phyloP scores from a whole-genome alignment of 345 rosid genomes.

The Camelina sativa region DNA sequence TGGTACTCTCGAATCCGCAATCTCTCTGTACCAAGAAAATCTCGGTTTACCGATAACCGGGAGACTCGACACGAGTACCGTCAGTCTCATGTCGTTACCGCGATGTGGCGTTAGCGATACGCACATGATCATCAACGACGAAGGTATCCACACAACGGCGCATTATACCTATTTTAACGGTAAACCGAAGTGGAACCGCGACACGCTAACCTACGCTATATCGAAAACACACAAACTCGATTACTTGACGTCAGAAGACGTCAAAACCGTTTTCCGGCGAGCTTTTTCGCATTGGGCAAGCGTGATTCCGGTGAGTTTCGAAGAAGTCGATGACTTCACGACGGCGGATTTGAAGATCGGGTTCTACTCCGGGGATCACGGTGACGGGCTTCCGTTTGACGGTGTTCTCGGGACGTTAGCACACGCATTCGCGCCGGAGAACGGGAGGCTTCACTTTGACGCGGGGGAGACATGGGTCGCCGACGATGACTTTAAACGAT shows the following conservation, averaged over 20 bases:
- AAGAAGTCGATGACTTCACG: conserved; percentile 50
- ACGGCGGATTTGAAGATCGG: conserved; percentile 72
- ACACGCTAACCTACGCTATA: conserved; percentile 67
- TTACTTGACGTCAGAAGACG: conserved; percentile 55
- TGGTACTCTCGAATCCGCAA: conserved; percentile 54
- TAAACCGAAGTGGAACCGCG: conserved; percentile 67
- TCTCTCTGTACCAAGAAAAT: conserved; percentile 61
- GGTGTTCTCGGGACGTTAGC: conserved; percentile 85
- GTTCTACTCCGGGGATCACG: conserved; percentile 68
- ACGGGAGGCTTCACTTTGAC: conserved; percentile 83
- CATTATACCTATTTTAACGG: conserved; percentile 72
- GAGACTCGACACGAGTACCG: conserved; percentile 64
- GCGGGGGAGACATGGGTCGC: conserved; percentile 80
- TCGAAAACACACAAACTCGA: conserved; percentile 55
- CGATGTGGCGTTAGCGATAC: conserved; percentile 79
- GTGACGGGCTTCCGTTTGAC: conserved; percentile 88
- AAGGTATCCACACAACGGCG: conserved; percentile 48
- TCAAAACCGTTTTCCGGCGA: conserved; percentile 54
- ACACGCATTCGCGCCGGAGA: conserved; percentile 88
- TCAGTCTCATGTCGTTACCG: conserved; percentile 65
- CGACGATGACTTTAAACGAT: conserved; percentile 55
- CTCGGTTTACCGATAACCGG: conserved; percentile 75
- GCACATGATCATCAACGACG: conserved; percentile 14
- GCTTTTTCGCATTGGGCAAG: conserved; percentile 78
- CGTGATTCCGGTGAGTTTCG: conserved; percentile 74